Conservation (phyloP, 1,139 yeast species). For the Meyerozyma athensensis region DNA sequence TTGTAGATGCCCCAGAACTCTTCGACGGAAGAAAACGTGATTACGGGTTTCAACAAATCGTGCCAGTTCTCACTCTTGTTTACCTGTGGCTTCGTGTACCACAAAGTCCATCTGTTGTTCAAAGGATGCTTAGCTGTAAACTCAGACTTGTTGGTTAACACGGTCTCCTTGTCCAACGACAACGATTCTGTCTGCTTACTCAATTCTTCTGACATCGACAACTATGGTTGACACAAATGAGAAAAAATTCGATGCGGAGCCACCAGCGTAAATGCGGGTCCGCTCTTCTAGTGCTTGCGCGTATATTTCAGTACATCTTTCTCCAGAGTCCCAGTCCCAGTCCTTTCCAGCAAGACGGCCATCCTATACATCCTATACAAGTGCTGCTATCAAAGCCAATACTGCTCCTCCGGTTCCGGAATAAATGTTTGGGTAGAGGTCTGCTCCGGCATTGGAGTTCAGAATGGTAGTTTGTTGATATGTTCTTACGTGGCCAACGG, state of each 20-base stretch:
- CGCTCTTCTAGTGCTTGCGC: neutral
- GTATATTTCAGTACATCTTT: constrained; percentile 1
- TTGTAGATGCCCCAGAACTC: constrained; percentile 99
- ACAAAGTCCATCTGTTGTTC: constrained; percentile 90
- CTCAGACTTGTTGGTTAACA: constrained; percentile 63
- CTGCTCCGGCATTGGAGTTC: constrained; percentile 3
- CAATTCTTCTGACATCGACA: constrained; percentile 34
- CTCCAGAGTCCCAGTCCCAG: neutral
- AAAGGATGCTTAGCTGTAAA: constrained; percentile 86
- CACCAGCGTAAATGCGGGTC: neutral
- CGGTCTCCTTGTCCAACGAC: constrained; percentile 51
- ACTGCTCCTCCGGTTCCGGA: neutral
- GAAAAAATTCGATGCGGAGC: constrained; percentile 1
- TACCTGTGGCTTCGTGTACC: constrained; percentile 95
- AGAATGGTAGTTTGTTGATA: constrained; percentile 33
- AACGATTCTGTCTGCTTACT: constrained; percentile 50
- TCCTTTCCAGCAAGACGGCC: neutral
- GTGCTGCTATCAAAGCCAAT: constrained; percentile 1
- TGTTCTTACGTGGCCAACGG: constrained; percentile 49
- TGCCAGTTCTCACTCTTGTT: constrained; percentile 85
- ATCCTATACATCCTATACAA: no score
- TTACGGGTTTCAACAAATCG: constrained; percentile 88
- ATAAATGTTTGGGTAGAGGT: neutral
- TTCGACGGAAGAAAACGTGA: constrained; percentile 87
- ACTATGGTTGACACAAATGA: constrained; percentile 1